Evolutionary conservation across 768 basidiomycete species (phyloP), one percentile per base, ranked within the genome.

Genomic region (Leccinum broughii): DNA sequence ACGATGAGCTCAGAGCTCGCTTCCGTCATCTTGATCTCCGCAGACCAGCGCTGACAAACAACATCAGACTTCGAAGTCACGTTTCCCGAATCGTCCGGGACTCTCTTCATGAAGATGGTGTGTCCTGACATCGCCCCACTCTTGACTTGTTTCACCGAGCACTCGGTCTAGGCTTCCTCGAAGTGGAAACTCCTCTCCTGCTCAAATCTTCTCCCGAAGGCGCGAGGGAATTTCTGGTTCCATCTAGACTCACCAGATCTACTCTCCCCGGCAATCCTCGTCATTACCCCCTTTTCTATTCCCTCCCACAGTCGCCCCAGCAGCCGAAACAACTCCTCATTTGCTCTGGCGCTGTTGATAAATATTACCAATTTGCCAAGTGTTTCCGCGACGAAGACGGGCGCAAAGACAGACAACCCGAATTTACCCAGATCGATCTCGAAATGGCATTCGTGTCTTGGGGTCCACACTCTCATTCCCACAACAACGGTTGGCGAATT

Each of bases 331-430:
- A 97, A 70, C 80, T 97, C 5, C 81, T 98, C 58, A 90, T 97
- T 24, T 88, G 89, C 62, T 96, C 95, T 9, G 95, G 95, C 17
- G 87, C 82, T 3, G 81, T 95, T n/a, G 90, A 93, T 69, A 86
- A 83, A 64, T 98, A 98, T 75, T 98, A 86, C 76, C 95, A 98
- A 73, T 81, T 98, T 56, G 95, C 95, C 14, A 86, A 86, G 64
- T 98, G 95, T 76, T 98, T 98, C 80, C 85, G 95, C 50, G 95
- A 98, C 73, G 95, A 98, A 75, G 93, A 93, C 69, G 94, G 95
- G 4, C 83, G 95, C 58, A 95, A 91, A 74, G 95, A 98, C 72
- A 83, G 95, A 49, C 95, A 98, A 70, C 95, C 95, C 0, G 95
- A 98, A 74, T 98, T 98, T 75, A 98, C 95, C 22, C 95, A 98